Evolutionary conservation across 306 rosid genomes (phyloP).

Genomic region (Ceratonia siliqua): DNA sequence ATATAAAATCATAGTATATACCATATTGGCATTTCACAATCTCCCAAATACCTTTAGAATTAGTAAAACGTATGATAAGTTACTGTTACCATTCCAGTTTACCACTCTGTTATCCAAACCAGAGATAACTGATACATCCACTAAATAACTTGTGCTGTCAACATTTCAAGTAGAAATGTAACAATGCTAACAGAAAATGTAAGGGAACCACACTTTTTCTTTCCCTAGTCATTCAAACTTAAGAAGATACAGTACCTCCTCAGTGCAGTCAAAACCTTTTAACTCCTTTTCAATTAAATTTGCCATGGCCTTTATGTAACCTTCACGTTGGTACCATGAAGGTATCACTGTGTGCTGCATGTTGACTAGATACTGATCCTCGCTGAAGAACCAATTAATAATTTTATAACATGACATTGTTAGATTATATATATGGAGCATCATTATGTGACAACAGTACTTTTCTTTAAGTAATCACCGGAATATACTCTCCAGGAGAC

Average conservation of each 20-base stretch:
- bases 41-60: neutral
- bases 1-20: neutral
- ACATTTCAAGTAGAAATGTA: conserved; percentile 14
- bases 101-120: conserved; percentile 4
- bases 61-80: conserved; percentile 9
- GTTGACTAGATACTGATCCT: conserved; percentile 94
- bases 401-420: conserved; percentile 30
- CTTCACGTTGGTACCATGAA: conserved; percentile 98
- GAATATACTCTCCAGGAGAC: conserved; percentile 95
- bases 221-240: conserved; percentile 14
- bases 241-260: conserved; percentile 51
- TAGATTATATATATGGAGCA: conserved; percentile 5
- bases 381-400: conserved; percentile 53
- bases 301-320: conserved; percentile 94
- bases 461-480: conserved; percentile 45
- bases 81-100: neutral
- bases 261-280: conserved; percentile 54
- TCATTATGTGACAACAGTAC: conserved; percentile 4
- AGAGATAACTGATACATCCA: conserved; percentile 14
- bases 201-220: neutral
- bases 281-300: conserved; percentile 86
- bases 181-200: conserved; percentile 19
- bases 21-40: conserved; percentile 3
- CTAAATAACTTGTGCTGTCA: conserved; percentile 16
- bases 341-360: conserved; percentile 99